Conservation (phyloP, 1,284 basidiomycete genomes). For the Malassezia nana region DNA sequence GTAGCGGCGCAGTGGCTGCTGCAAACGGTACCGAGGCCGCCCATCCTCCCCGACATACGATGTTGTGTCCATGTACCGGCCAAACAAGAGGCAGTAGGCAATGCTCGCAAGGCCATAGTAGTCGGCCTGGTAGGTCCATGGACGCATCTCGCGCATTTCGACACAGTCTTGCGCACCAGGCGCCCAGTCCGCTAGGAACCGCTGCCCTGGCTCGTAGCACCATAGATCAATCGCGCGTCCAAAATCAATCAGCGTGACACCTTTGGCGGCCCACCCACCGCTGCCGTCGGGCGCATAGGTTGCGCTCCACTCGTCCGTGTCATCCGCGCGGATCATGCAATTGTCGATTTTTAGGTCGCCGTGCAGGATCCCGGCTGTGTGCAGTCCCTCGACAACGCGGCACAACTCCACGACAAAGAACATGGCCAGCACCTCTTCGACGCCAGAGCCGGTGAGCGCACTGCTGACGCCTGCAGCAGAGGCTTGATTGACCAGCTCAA, state of each 20-base stretch:
- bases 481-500: constrained; percentile 76
- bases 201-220: constrained; percentile 61
- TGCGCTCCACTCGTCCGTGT: constrained; percentile 60
- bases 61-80: constrained; percentile 61
- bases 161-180: constrained; percentile 67
- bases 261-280: constrained; percentile 75
- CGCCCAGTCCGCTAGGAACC: constrained; percentile 79
- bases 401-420: constrained; percentile 91
- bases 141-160: constrained; percentile 69
- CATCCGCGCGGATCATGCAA: constrained; percentile 78
- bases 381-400: constrained; percentile 70
- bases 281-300: constrained; percentile 66
- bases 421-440: constrained; percentile 86
- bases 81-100: constrained; percentile 88
- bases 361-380: constrained; percentile 74
- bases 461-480: constrained; percentile 52
- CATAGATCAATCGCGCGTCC: constrained; percentile 80
- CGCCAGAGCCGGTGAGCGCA: constrained; percentile 57
- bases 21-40: constrained; percentile 24
- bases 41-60: constrained; percentile 11
- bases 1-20: constrained; percentile 76
- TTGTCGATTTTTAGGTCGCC: constrained; percentile 99
- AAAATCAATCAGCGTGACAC: constrained; percentile 89
- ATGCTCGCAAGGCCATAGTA: constrained; percentile 89
- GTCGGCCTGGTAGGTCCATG: constrained; percentile 91